phyloP scores from a whole-genome alignment of 331 rosid species.

The Rhamnella rubrinervis region DNA sequence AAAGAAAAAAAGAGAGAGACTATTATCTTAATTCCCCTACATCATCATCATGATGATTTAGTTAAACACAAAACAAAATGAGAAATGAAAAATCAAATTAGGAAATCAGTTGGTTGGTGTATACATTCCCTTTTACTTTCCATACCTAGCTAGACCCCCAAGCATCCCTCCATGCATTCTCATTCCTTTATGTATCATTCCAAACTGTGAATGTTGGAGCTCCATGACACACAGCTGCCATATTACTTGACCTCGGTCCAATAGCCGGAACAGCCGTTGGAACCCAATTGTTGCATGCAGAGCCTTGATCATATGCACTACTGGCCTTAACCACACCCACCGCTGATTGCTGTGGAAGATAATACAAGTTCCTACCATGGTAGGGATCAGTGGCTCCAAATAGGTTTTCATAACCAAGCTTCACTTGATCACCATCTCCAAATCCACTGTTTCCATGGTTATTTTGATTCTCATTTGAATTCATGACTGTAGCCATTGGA shows the following conservation, averaged over 20 bases:
- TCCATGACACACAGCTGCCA: slow-evolving; percentile 40
- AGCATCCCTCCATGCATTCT: background rate
- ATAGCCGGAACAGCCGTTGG: slow-evolving; percentile 68
- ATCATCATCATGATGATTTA: background rate
- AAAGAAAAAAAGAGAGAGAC: background rate
- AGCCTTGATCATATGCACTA: slow-evolving; percentile 29
- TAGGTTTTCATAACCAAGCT: slow-evolving; percentile 29
- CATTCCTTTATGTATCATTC: slow-evolving; percentile 41
- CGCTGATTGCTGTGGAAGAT: slow-evolving; percentile 41
- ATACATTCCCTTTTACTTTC: slow-evolving; percentile 16
- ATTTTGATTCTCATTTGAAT: slow-evolving; percentile 10
- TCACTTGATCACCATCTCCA: slow-evolving; percentile 11
- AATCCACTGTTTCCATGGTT: slow-evolving; percentile 21
- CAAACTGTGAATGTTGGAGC: slow-evolving; percentile 65
- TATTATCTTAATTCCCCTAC: slow-evolving; percentile 18
- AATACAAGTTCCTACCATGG: slow-evolving; percentile 55
- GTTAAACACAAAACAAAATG: background rate
- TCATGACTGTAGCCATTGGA: slow-evolving; percentile 37
- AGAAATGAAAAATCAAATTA: slow-evolving; percentile 19
- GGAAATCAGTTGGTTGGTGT: slow-evolving; percentile 31
- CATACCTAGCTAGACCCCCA: background rate
- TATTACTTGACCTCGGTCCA: slow-evolving; percentile 38
- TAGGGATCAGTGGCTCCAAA: slow-evolving; percentile 25
- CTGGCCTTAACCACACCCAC: slow-evolving; percentile 23
- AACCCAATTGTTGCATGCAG: slow-evolving; percentile 54